Percentiles rank a stretch among this genome's conserved stretches.
Conservation (phyloP, 2,329 filamentous ascomycete genomes). For the Aspergillus sclerotialis region DNA sequence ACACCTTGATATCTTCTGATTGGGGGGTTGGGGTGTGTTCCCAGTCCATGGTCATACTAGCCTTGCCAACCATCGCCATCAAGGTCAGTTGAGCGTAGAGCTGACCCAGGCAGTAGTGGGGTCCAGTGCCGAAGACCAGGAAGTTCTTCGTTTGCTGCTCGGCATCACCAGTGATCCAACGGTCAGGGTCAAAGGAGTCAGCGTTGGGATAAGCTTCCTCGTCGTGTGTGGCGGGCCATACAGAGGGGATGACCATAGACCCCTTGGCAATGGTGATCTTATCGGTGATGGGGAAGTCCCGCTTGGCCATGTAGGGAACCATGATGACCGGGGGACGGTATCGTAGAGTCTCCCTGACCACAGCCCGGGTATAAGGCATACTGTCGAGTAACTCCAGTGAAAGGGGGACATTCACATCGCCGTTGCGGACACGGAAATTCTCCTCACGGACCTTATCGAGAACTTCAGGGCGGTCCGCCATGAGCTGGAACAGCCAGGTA, state of each 20-base stretch:
- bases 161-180: constrained; percentile 84
- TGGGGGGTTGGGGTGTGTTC: constrained; percentile 73
- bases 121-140: constrained; percentile 89
- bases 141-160: constrained; percentile 93
- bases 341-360: constrained; percentile 83
- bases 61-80: constrained; percentile 84
- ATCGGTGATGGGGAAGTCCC: constrained; percentile 82
- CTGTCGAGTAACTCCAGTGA: constrained; percentile 82
- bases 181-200: constrained; percentile 80
- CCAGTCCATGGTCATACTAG: constrained; percentile 81
- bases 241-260: constrained; percentile 89
- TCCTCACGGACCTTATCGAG: constrained; percentile 87
- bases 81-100: constrained; percentile 85
- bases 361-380: constrained; percentile 82
- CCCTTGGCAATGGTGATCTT: constrained; percentile 90
- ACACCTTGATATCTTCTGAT: constrained; percentile 95
- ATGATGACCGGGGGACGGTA: constrained; percentile 96
- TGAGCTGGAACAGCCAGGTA: constrained; percentile 92
- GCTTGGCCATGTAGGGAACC: constrained; percentile 93
- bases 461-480: constrained; percentile 88
- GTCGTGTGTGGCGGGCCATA: constrained; percentile 85
- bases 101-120: constrained; percentile 95
- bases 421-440: constrained; percentile 69
- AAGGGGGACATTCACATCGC: constrained; percentile 62
- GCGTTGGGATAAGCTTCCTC: constrained; percentile 87